phyloP scores from a whole-genome alignment of 805 yeast genomes.

The Ogataea zsoltii region DNA sequence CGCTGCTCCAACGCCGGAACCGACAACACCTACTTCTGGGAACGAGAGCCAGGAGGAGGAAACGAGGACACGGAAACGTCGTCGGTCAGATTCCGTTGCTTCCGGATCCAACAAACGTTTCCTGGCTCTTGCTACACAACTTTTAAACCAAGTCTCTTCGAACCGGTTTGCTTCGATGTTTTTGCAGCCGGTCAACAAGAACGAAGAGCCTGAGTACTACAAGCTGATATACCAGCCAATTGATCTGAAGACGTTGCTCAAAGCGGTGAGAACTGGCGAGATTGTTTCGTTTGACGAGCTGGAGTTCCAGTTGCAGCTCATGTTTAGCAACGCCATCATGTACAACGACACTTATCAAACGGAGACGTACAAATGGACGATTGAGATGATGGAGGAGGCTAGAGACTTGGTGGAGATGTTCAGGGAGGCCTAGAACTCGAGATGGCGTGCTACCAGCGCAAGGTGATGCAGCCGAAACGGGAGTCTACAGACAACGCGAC shows the following conservation, averaged over 20 bases:
- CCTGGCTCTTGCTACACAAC: constrained; percentile 59
- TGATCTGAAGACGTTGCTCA: constrained; percentile 64
- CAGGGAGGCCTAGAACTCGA: constrained; percentile 50
- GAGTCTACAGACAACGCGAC: too few relatives aligned
- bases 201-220: constrained; percentile 71
- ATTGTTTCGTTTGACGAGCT: constrained; percentile 51
- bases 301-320: constrained; percentile 67
- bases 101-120: constrained; percentile 48
- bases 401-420: constrained; percentile 57
- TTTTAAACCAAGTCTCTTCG: constrained; percentile 64
- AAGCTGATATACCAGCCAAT: constrained; percentile 61
- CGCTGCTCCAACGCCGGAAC: constrained; percentile 22
- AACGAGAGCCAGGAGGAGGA: constrained; percentile 12
- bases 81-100: constrained; percentile 19
- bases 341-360: constrained; percentile 62
- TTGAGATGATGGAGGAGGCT: constrained; percentile 71
- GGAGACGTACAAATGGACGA: constrained; percentile 60
- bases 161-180: constrained; percentile 76
- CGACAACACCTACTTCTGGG: constrained; percentile 18
- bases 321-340: constrained; percentile 87
- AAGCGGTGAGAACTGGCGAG: constrained; percentile 57
- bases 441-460: too few relatives aligned
- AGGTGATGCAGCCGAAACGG: too few relatives aligned
- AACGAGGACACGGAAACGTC: constrained; percentile 18
- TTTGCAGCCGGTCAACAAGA: constrained; percentile 63